Evolutionary conservation across 2,329 filamentous ascomycete species (phyloP), one percentile per base, ranked within the genome.

Genomic region (Sclerotinia sclerotiorum): DNA sequence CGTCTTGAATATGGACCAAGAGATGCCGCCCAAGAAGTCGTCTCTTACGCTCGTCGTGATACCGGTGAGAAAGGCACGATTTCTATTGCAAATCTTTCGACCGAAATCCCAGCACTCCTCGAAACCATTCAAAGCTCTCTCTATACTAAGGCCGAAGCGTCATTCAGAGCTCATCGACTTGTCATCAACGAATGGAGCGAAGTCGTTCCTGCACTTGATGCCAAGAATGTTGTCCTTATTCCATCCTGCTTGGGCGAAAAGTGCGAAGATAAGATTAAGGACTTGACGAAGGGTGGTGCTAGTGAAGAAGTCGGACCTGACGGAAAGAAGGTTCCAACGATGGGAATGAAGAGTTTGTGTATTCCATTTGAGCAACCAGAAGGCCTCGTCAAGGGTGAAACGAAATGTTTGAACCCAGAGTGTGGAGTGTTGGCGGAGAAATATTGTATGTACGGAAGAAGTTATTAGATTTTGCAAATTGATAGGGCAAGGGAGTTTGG

Each of bases 1-100:
- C 91, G 95, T 69, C 85, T 99, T 69, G 95, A 99, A 80, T 97
- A 97, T 77, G 96, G 96, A 7, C 94, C 95, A 76, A 97, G 97
- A 81, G 95, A 98, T 78, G 90, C 90, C 17, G 92, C 91, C 72
- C 92, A 94, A 78, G 87, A 90, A 69, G 91, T 94, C 54, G 90
- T 98, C 74, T 92, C 90, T 72, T 92, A 87, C 71, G 92, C 94
- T 29, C 92, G 95, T 76, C 92, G 96, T 76, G 95, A 99, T 79
- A 91, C 91, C 24, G 88, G 88, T 69, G 90, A 90, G 79, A 97
- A 98, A 84, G 86, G 88, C 70, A 90, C 90, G 48, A 90, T 97
- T 74, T 84, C 90, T 49, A 87, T 98, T 72, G 81, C 87, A 35
- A 88, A 94, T 35, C 82, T 99, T 63, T 84, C 84, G 61, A 89